Evolutionary conservation across 2,329 filamentous ascomycete genomes (phyloP).

Genomic region (Ustilaginoidea virens): DNA sequence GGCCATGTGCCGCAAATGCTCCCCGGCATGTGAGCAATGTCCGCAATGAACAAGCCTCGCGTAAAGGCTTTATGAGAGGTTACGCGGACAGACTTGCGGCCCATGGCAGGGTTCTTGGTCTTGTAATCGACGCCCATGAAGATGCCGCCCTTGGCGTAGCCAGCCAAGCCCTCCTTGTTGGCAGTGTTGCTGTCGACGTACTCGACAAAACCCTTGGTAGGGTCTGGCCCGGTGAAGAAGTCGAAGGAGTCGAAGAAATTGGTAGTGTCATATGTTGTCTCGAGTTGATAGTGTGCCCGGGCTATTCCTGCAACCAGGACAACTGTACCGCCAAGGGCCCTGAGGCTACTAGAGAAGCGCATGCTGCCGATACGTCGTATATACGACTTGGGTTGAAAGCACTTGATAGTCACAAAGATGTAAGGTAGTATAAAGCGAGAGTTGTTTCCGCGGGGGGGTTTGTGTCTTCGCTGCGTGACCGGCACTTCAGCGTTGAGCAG

Average conservation of each 20-base stretch:
- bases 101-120: constrained; percentile 36
- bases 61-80: constrained; percentile 50
- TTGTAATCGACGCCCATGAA: constrained; percentile 56
- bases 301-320: constrained; percentile 12
- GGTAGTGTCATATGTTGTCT: constrained; percentile 30
- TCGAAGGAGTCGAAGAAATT: constrained; percentile 43
- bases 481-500: constrained; percentile 6
- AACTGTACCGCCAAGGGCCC: constrained; percentile 13
- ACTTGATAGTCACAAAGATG: too few species aligned
- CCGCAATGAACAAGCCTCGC: constrained; percentile 55
- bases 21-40: constrained; percentile 63
- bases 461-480: constrained; percentile 7
- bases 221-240: constrained; percentile 45
- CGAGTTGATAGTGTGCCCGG: constrained; percentile 26
- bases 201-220: constrained; percentile 59
- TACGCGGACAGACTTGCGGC: constrained; percentile 57
- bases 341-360: constrained; percentile 9
- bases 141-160: constrained; percentile 36
- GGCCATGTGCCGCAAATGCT: constrained; percentile 62
- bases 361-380: too few species aligned
- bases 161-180: constrained; percentile 39
- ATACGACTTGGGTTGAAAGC: too few species aligned
- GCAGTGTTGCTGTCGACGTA: constrained; percentile 49
- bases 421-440: too few species aligned
- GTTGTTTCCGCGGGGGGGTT: not conserved